Base-by-base conservation (phyloP, 176 grass and related monocot genomes). In the Poa annua region DNA sequence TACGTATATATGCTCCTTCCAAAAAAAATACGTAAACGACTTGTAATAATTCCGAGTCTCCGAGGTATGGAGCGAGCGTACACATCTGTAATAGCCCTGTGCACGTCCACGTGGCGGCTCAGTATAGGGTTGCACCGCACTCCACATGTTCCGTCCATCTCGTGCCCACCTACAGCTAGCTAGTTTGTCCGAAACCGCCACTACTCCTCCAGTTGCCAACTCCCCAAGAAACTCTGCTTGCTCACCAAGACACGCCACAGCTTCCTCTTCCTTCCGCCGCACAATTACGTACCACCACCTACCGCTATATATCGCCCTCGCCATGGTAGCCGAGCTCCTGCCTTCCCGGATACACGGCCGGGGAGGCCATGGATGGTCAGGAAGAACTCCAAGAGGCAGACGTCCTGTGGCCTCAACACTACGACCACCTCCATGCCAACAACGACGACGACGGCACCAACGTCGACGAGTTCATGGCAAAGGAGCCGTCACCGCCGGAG, bases 321-420 rank as follows among this genome's bases (percentile, higher is more conserved):
- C 47, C 63, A 85, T 68, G 66, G 42, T 0, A 8, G 15, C 79
- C 67, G 3, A 76, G 54, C 69, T 39, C 73, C n/a, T 49, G 56
- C 79, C 80, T 76, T 60, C 75, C 24, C 16, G 49, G 63, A 88
- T 20, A 49, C 14, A 34, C 44, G 78, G 38, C 22, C 66, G 77
- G 63, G 65, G 71, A 83, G 83, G 73, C 83, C 83, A 93, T 96
- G 93, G 93, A 74, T 44, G 42, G 9, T 52, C 25, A 87, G 22
- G 90, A 96, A 16, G 90, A 96, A 17, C 75, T 87, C 65, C 21
- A 91, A 6, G 93, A 93, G 73, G 71, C 81, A 13, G 90, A 96
- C 17, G 82, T 96, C 67, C 71, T 96, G 13, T 93, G 88, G 90
- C 44, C 44, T 45, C 50, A 72, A 1, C 4, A n/a, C 74, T 66